Percentiles rank a stretch among this genome's conserved stretches.
Conservation (phyloP, 176 grass and related monocot genomes). For the Triticum dicoccoides region DNA sequence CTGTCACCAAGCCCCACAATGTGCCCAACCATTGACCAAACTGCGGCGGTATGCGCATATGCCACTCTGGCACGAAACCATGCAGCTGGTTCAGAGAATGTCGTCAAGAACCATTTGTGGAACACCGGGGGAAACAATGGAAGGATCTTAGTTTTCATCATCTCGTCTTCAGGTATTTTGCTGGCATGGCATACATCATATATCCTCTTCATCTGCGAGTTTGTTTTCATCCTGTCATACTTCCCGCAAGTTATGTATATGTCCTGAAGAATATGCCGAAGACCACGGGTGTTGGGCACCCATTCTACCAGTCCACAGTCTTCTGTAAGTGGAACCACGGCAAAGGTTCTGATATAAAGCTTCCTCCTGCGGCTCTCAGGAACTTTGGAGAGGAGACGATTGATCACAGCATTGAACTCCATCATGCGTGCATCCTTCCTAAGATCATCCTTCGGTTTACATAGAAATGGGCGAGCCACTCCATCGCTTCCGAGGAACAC, state of each 20-base stretch:
- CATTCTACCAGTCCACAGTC: constrained; percentile 95
- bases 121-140: constrained; percentile 94
- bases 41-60: constrained; percentile 81
- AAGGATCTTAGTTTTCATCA: constrained; percentile 79
- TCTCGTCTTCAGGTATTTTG: constrained; percentile 76
- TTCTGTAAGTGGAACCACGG: constrained; percentile 92
- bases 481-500: constrained; percentile 84
- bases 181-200: constrained; percentile 59
- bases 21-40: constrained; percentile 99
- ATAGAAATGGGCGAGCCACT: constrained; percentile 63
- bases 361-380: constrained; percentile 90
- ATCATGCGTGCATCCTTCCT: constrained; percentile 98
- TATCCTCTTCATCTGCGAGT: constrained; percentile 78
- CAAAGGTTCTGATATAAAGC: constrained; percentile 95
- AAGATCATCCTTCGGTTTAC: constrained; percentile 90
- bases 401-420: constrained; percentile 98
- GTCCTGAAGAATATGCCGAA: constrained; percentile 94
- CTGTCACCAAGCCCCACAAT: constrained; percentile 94
- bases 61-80: constrained; percentile 93
- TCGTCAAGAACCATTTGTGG: constrained; percentile 93
- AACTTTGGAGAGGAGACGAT: constrained; percentile 87
- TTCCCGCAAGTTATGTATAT: constrained; percentile 86
- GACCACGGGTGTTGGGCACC: constrained; percentile 86
- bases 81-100: constrained; percentile 96
- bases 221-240: constrained; percentile 72